Conservation (phyloP, 768 basidiomycete species). For the Mycena filopes region DNA sequence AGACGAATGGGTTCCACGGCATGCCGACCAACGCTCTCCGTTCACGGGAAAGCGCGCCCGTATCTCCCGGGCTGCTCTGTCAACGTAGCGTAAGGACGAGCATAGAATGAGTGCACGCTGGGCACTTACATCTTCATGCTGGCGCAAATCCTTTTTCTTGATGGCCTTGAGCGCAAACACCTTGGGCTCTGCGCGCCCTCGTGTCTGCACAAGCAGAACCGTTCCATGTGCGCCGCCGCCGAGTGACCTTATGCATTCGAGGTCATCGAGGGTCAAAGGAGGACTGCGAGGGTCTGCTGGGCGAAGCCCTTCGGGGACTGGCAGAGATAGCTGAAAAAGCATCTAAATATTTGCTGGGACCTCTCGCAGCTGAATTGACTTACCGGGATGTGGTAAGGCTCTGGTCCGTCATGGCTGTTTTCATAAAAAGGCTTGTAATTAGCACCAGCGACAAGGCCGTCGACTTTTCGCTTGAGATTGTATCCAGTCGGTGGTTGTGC, state of each 20-base stretch:
- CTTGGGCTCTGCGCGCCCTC: constrained; percentile 38
- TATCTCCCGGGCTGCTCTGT: constrained; percentile 29
- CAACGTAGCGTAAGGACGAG: not conserved
- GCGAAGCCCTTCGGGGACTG: constrained; percentile 18
- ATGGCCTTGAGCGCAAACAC: constrained; percentile 61
- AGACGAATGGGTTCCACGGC: constrained; percentile 66
- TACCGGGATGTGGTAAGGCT: constrained; percentile 5
- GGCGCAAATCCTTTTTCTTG: constrained; percentile 47
- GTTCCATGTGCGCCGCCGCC: constrained; percentile 54
- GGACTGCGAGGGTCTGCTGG: constrained; percentile 51
- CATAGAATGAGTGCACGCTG: not conserved
- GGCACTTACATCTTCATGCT: constrained; percentile 42
- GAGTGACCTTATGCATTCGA: constrained; percentile 55
- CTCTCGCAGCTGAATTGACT: not conserved
- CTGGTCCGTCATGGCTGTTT: constrained; percentile 6
- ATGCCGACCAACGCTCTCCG: constrained; percentile 51
- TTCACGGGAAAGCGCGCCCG: constrained; percentile 42
- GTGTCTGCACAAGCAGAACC: constrained; percentile 54
- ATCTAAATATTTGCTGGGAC: not conserved
- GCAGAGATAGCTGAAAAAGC: constrained; percentile 22
- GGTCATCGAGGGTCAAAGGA: constrained; percentile 47
- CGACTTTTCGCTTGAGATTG: constrained; percentile 2
- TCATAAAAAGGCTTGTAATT: not conserved
- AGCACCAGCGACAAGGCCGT: not conserved
- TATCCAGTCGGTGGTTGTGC: constrained; percentile 7